Conservation (phyloP, 2,329 filamentous ascomycete genomes). For the Ilyonectria mors-panacis region DNA sequence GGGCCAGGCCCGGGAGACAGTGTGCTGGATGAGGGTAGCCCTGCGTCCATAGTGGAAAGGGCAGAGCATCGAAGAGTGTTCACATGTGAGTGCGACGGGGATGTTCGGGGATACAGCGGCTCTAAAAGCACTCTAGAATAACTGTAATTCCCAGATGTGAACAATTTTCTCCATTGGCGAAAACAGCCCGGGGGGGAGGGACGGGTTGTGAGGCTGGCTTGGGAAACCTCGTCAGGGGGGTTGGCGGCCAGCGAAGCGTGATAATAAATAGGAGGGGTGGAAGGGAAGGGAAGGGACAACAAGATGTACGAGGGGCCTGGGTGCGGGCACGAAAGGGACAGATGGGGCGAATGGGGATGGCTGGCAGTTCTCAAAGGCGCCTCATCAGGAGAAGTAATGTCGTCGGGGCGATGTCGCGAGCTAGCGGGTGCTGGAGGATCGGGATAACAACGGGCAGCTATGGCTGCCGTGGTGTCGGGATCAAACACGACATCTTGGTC, state of each 20-base stretch:
- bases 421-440: slow-evolving; percentile 24
- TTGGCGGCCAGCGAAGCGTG: slow-evolving; percentile 35
- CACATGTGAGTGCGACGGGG: slow-evolving; percentile 38
- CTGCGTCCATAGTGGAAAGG: slow-evolving; percentile 46
- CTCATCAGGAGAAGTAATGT: slow-evolving; percentile 28
- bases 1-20: slow-evolving; percentile 53
- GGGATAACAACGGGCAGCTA: slow-evolving; percentile 40
- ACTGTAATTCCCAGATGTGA: slow-evolving; percentile 32
- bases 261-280: slow-evolving; percentile 37
- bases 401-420: slow-evolving; percentile 26
- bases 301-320: slow-evolving; percentile 33
- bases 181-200: slow-evolving; percentile 18
- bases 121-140: slow-evolving; percentile 44
- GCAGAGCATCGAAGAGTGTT: slow-evolving; percentile 32
- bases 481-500: slow-evolving; percentile 40
- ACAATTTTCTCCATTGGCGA: slow-evolving; percentile 44
- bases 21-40: slow-evolving; percentile 47
- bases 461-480: slow-evolving; percentile 39
- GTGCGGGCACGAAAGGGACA: slow-evolving; percentile 32
- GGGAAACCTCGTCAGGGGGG: slow-evolving; percentile 25
- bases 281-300: slow-evolving; percentile 25
- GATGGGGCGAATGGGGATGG: slow-evolving; percentile 23
- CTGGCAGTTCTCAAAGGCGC: slow-evolving; percentile 34
- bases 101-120: slow-evolving; percentile 32
- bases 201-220: slow-evolving; percentile 33